A percentile compares a stretch with the other conserved stretches of the same genome.
Conservation (phyloP, 345 rosid genomes). For the Melaleuca alternifolia region DNA sequence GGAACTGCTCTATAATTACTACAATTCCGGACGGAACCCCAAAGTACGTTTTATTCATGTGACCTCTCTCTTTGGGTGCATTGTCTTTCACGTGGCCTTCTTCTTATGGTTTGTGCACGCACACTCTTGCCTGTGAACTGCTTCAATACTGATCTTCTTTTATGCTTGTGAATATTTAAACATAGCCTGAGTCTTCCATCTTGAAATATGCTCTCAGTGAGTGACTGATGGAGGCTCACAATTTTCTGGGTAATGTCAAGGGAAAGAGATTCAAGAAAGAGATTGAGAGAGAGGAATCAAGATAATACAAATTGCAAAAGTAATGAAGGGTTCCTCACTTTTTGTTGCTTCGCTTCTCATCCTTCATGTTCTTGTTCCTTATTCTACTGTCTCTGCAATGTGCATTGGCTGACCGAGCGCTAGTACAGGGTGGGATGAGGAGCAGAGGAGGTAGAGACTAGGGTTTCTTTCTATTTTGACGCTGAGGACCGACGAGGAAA, state of each 20-base stretch:
- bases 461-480: too few species aligned
- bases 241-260: background rate
- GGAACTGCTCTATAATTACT: too few species aligned
- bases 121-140: conserved; percentile 55
- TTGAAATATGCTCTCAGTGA: background rate
- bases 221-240: background rate
- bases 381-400: conserved; percentile 15
- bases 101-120: background rate
- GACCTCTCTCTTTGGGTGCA: background rate
- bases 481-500: too few species aligned
- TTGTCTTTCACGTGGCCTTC: conserved; percentile 54
- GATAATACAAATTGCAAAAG: background rate
- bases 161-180: too few species aligned
- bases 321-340: conserved; percentile 25
- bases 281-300: background rate
- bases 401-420: conserved; percentile 15
- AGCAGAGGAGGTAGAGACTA: too few species aligned
- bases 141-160: conserved; percentile 38
- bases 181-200: background rate
- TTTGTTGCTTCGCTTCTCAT: conserved; percentile 19
- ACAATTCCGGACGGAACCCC: too few species aligned
- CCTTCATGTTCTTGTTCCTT: conserved; percentile 3
- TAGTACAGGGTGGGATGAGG: too few species aligned
- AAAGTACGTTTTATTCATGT: too few species aligned
- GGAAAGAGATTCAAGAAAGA: background rate